These are phyloP conservation scores for Pichia sp. DNA, from an alignment of 1,139 yeast species.

Conservation along the genomic window DNA sequence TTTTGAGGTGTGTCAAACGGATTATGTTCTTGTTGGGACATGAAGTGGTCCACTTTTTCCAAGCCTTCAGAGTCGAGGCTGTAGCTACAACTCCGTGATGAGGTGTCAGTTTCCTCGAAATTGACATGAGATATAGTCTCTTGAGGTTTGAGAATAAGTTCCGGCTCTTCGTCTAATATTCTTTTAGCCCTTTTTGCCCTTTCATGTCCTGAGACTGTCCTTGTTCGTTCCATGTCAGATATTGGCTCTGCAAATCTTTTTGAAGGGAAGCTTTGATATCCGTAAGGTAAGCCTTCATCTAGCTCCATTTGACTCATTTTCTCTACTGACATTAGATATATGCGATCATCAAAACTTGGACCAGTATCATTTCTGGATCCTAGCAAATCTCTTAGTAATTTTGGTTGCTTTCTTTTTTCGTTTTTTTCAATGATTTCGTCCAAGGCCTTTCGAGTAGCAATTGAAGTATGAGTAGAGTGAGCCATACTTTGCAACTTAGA, in stretches of 20 bases:
- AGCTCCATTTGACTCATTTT: conserved; percentile 13
- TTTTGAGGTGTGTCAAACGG: conserved; percentile 39
- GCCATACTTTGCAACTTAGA: conserved; percentile 37
- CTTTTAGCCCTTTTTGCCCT: conserved; percentile 64
- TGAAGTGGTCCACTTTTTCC: background rate
- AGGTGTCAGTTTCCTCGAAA: conserved; percentile 36
- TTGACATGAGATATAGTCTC: conserved; percentile 52
- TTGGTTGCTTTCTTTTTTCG: conserved; percentile 45
- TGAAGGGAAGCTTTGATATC: background rate
- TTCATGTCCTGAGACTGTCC: conserved; percentile 66
- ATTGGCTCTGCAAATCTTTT: background rate
- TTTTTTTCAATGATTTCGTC: conserved; percentile 42
- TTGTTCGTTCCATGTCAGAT: conserved; percentile 65
- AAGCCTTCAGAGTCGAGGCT: conserved; percentile 22
- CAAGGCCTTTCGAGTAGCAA: conserved; percentile 35
- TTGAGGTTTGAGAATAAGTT: conserved; percentile 65
- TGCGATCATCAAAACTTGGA: conserved; percentile 30
- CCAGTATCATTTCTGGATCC: conserved; percentile 20
- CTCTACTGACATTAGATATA: conserved; percentile 26
- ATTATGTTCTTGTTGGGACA: conserved; percentile 23
- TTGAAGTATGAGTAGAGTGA: conserved; percentile 27
- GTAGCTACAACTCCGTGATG: conserved; percentile 5
- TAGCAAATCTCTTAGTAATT: conserved; percentile 40
- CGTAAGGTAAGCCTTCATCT: conserved; percentile 1
- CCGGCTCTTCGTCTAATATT: conserved; percentile 63